Conservation (phyloP, 495 filamentous ascomycete genomes). For the Daldinia decipiens region DNA sequence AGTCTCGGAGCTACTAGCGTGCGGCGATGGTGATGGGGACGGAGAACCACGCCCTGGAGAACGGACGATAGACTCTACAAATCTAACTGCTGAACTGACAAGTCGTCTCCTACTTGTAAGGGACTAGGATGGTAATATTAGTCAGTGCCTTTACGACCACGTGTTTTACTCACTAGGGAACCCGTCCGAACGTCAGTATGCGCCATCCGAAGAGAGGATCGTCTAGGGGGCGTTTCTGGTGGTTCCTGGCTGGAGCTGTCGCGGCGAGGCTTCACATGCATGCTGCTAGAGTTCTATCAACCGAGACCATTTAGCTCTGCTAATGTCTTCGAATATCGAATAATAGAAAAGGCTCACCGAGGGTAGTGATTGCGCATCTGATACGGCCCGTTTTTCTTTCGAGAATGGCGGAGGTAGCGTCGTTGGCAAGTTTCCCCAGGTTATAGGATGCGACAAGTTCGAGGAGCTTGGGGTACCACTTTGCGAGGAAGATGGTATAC, state of each 20-base stretch:
- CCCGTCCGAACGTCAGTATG: slow-evolving; percentile 25
- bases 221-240: slow-evolving; percentile 42
- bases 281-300: slow-evolving; percentile 22
- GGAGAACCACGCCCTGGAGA: slow-evolving; percentile 41
- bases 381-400: slow-evolving; percentile 58
- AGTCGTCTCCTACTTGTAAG: slow-evolving; percentile 35
- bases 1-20: slow-evolving; percentile 12
- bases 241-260: slow-evolving; percentile 24
- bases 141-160: not conserved
- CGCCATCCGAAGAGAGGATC: slow-evolving; percentile 31
- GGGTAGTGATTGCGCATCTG: slow-evolving; percentile 62
- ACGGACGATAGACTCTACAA: slow-evolving; percentile 37
- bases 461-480: slow-evolving; percentile 29
- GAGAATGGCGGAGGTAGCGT: slow-evolving; percentile 56
- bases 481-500: slow-evolving; percentile 29
- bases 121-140: slow-evolving; percentile 25
- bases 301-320: slow-evolving; percentile 36
- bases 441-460: slow-evolving; percentile 8
- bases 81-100: slow-evolving; percentile 46
- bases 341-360: slow-evolving; percentile 39
- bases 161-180: slow-evolving; percentile 31
- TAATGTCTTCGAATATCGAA: not conserved
- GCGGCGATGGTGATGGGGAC: slow-evolving; percentile 35
- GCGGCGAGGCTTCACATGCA: slow-evolving; percentile 11
- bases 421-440: slow-evolving; percentile 45